A percentile compares a stretch with the other conserved stretches of the same genome.
Evolutionary conservation across 106 monocot genomes (phyloP).

Genomic region (Narthecium ossifragum): DNA sequence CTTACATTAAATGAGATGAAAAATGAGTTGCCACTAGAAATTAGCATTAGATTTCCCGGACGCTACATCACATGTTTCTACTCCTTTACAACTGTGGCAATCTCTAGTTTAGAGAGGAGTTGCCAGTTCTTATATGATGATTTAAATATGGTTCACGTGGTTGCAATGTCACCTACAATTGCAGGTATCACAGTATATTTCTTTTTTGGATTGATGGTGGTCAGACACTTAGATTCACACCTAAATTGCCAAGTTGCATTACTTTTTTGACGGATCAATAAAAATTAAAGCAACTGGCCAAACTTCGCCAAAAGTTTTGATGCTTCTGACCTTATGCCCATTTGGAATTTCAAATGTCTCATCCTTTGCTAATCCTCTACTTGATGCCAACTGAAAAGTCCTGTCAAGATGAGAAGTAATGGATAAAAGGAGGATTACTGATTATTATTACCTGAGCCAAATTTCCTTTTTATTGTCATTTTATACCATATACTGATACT

Average conservation of each 20-base stretch:
- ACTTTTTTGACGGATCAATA: not conserved
- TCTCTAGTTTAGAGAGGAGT: not conserved
- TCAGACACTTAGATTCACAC: not conserved
- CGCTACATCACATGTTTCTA: conserved; percentile 24
- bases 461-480: too few species aligned
- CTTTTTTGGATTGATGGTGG: not conserved
- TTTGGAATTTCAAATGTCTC: too few species aligned
- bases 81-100: conserved; percentile 16
- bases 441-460: too few species aligned
- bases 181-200: not conserved
- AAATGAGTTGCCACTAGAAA: too few species aligned
- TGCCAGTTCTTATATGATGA: conserved; percentile 13
- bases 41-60: conserved; percentile 43
- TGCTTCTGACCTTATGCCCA: too few species aligned
- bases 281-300: not conserved
- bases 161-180: not conserved
- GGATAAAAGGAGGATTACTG: too few species aligned
- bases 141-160: conserved; percentile 15
- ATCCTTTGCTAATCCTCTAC: too few species aligned
- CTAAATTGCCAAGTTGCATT: too few species aligned
- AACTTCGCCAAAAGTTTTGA: not conserved
- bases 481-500: too few species aligned
- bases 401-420: too few species aligned
- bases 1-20: conserved; percentile 34
- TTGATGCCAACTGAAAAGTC: too few species aligned